Evolutionary conservation across 2,329 filamentous ascomycete species (phyloP), one percentile per base, ranked within the genome.

Genomic region (Diaporthe aspalathi): DNA sequence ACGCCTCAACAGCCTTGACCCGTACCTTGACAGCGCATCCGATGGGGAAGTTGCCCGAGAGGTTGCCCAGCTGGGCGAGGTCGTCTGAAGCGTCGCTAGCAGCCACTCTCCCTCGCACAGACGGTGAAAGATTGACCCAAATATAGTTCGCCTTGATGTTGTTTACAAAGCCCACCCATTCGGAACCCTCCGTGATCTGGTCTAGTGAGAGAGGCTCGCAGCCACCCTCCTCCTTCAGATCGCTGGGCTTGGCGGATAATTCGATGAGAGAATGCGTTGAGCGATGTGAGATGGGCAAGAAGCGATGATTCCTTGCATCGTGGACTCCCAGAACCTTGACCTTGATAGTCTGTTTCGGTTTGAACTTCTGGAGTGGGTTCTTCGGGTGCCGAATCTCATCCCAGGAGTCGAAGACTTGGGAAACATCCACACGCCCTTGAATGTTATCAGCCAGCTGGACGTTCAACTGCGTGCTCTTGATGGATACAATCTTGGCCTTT

Each of bases 401-500:
- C 92, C 93, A 98, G 14, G 86, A 87, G 79, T 98, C 93, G 79
- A 97, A 99, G 16, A 95, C 83, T 79, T 98, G 94, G 1, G 96
- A 97, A 7, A 96, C 89, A 78, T 98, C 95, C 72, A 99, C 91
- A 22, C 96, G 93, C n/a, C 95, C 96, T 79, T 97, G 93, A 11
- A 97, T 87, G 74, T 94, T 94, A 78, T 97, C 94, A 53, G 94
- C 92, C 65, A 98, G 87, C 75, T 93, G 90, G 7, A 99, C 94
- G 75, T 98, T 98, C 69, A 98, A 85, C 79, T 99, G 96, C 0
- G 95, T 98, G 62, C 92, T 91, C 81, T 97, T 97, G 78, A 98
- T 85, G 0, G 94, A 94, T n/a, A 89, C 88, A 54, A 99, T 89
- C 76, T 88, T 92, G 49, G 93, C 95, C 78, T 93, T 94, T 9